Evolutionary conservation across 805 yeast genomes (phyloP).

Genomic region (Candida boleticola): DNA sequence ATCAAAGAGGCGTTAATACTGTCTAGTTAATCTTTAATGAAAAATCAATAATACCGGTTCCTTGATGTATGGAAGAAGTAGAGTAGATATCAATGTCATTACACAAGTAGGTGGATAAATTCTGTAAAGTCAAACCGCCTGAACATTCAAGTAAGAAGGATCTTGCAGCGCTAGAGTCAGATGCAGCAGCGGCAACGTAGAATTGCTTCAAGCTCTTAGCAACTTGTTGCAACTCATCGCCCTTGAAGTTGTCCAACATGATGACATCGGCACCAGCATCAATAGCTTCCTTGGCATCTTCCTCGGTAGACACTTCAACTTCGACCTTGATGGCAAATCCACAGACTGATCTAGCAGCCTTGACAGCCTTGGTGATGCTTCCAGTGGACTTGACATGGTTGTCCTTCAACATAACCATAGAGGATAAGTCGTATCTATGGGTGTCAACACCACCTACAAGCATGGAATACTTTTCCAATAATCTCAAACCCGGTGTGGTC

Average conservation of each 20-base stretch:
- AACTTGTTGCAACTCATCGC: conserved; percentile 59
- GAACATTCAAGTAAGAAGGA: conserved; percentile 80
- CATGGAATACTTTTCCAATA: conserved; percentile 91
- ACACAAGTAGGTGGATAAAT: conserved; percentile 63
- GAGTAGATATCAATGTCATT: conserved; percentile 86
- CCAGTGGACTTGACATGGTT: conserved; percentile 94
- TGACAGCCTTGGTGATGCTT: conserved; percentile 81
- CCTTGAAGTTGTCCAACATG: conserved; percentile 87
- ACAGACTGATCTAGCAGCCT: conserved; percentile 71
- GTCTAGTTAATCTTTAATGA: conserved; percentile 61
- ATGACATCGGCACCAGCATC: conserved; percentile 93
- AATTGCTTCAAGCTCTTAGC: conserved; percentile 59
- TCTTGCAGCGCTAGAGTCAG: conserved; percentile 15
- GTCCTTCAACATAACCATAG: conserved; percentile 96
- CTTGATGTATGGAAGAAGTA: conserved; percentile 90
- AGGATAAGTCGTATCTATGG: conserved; percentile 85
- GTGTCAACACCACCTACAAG: conserved; percentile 92
- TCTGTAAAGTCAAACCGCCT: conserved; percentile 79
- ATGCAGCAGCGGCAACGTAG: conserved; percentile 44
- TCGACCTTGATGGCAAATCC: conserved; percentile 91
- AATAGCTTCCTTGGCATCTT: conserved; percentile 89
- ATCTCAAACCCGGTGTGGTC: conserved; percentile 94
- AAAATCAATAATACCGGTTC: conserved; percentile 79
- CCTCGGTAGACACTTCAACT: conserved; percentile 84
- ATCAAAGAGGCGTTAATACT: neutral